phyloP scores from a whole-genome alignment of 2,329 filamentous ascomycete species.

The Talaromyces sp. region DNA sequence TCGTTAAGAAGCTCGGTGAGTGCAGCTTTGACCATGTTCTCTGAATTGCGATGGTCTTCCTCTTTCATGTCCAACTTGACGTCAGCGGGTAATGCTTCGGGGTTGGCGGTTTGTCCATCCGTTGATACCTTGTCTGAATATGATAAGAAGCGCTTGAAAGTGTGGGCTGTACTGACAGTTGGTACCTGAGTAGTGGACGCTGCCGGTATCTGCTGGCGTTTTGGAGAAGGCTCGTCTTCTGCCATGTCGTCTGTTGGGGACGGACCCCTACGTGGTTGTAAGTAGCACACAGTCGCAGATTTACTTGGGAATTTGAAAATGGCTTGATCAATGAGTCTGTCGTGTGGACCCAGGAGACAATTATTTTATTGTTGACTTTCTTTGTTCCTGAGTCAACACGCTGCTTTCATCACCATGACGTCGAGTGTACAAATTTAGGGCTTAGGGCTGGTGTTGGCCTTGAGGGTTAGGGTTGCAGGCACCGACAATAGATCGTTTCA shows the following conservation, averaged over 20 bases:
- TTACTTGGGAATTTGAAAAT: not conserved
- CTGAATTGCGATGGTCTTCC: slow-evolving; percentile 16
- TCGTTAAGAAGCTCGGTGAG: slow-evolving; percentile 62
- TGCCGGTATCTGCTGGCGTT: slow-evolving; percentile 7
- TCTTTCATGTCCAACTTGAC: not conserved
- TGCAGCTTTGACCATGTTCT: slow-evolving; percentile 52
- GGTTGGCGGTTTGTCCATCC: not conserved
- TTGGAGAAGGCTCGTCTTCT: not conserved
- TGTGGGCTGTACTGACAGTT: slow-evolving; percentile 13
- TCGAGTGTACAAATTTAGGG: not conserved
- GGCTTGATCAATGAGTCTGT: not conserved
- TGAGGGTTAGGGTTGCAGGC: not conserved
- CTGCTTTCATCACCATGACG: slow-evolving; percentile 7
- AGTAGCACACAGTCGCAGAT: not conserved
- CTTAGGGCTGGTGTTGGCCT: not conserved
- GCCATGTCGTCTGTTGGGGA: not conserved
- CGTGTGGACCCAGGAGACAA: not conserved
- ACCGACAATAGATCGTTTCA: too few relatives aligned
- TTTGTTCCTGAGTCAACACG: not conserved
- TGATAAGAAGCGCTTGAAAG: slow-evolving; percentile 19
- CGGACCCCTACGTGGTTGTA: not conserved
- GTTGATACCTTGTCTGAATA: slow-evolving; percentile 11
- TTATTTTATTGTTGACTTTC: not conserved
- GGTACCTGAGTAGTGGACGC: slow-evolving; percentile 21
- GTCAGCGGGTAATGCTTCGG: not conserved